These are phyloP conservation scores for Gautieria morchelliformis DNA, from an alignment of 768 basidiomycete species.

Conservation along the genomic window DNA sequence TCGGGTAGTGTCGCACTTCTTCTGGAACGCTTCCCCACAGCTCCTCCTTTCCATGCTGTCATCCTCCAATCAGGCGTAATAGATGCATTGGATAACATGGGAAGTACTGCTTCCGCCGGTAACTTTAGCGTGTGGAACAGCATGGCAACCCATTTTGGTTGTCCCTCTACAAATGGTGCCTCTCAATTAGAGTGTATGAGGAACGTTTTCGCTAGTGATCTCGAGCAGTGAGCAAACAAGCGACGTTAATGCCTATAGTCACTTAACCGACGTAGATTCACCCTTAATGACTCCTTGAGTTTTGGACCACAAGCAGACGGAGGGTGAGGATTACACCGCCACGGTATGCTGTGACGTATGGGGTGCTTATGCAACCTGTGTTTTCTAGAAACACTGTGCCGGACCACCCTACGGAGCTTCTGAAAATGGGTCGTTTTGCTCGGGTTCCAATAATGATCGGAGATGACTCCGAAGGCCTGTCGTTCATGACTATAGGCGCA, in stretches of 20 bases:
- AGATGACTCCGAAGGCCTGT: slow-evolving; percentile 1
- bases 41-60: slow-evolving; percentile 3
- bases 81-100: neutral
- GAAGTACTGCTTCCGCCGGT: neutral
- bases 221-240: slow-evolving; percentile 1
- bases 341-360: neutral
- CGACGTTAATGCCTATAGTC: neutral
- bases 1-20: slow-evolving; percentile 5
- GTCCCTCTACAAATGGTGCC: neutral
- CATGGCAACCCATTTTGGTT: neutral
- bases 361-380: neutral
- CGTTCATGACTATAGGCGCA: slow-evolving; percentile 4
- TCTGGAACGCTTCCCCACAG: neutral
- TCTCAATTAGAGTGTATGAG: slow-evolving; percentile 5
- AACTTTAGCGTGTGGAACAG: neutral
- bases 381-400: neutral
- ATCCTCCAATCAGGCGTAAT: slow-evolving; percentile 7
- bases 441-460: slow-evolving; percentile 7
- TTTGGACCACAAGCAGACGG: slow-evolving; percentile 3
- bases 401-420: slow-evolving; percentile 1
- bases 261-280: neutral
- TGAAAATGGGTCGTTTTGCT: slow-evolving; percentile 1
- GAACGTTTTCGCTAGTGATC: neutral
- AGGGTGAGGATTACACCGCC: neutral
- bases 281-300: slow-evolving; percentile 1